Base-by-base conservation (phyloP, 164 flowering plant genomes). In the Magnolia officinalis region DNA sequence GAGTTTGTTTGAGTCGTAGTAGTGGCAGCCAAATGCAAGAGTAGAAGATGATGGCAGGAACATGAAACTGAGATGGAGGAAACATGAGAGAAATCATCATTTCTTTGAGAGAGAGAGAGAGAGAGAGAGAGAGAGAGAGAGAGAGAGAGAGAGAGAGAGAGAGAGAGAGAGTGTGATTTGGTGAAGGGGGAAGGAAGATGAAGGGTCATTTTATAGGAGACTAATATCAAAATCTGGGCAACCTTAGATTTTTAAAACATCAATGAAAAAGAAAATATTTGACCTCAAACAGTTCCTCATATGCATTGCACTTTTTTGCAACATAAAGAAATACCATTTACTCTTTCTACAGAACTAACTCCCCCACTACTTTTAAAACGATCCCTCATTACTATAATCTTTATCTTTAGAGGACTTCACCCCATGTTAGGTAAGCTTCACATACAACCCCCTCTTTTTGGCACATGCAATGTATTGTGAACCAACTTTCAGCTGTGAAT, bases 21-120 rank as follows among this genome's bases (percentile, higher is more conserved):
- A 77, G 61, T 52, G 89, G 91, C 31, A 83, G 77, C 81, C 78
- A 82, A 26, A 88, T 21, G 69, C 85, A 85, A 6, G 83, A 84
- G 76, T 80, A 84, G 81, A 87, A 76, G 49, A 87, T 19, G 50
- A 86, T 55, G 37, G 84, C 50, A 9, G 80, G 81, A 6, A 74
- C 74, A 59, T 75, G 20, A 6, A 81, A 31, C 11, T 20, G 70
- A 49, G 81, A 75, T 10, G 74, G 76, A 16, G 72, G 70, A 50
- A 74, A 74, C 50, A 79, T 24, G 9, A 79, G 50, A 29, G 75
- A 80, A 18, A 69, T 72, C 87, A 86, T 80, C 2, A 19, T 76
- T 67, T 23, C 52, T 21, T 1, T 18, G 19, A 2, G 4, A 67
- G 37, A 67, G 45, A 37, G 45, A 37, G 45, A 37, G 45, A 37